phyloP scores from a whole-genome alignment of 2,329 filamentous ascomycete genomes.

The Aspergillus sp. region DNA sequence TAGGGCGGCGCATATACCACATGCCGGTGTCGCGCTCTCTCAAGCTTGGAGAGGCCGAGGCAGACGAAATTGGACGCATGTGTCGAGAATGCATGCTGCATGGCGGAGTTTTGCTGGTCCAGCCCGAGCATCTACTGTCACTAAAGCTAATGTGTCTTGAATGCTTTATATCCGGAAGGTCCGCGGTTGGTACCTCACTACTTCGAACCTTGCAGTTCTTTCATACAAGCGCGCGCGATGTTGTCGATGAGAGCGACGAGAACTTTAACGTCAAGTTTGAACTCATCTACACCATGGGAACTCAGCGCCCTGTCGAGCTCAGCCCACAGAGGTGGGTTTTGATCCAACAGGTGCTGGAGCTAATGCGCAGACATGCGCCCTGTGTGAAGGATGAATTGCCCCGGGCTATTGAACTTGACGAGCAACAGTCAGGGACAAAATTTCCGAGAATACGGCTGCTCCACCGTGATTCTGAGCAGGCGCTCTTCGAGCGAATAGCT shows the following conservation, averaged over 20 bases:
- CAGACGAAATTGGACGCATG: constrained; percentile 28
- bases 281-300: constrained; percentile 54
- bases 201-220: constrained; percentile 8
- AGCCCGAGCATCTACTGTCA: constrained; percentile 56
- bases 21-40: constrained; percentile 43
- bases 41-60: constrained; percentile 21
- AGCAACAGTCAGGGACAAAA: constrained; percentile 17
- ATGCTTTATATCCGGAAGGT: constrained; percentile 11
- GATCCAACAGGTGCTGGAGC: constrained; percentile 44
- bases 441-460: constrained; percentile 47
- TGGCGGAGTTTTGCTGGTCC: constrained; percentile 50
- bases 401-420: constrained; percentile 36
- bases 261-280: constrained; percentile 54
- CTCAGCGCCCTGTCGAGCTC: constrained; percentile 42
- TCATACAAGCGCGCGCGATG: constrained; percentile 35
- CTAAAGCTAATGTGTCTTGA: constrained; percentile 55
- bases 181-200: constrained; percentile 5
- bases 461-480: constrained; percentile 23
- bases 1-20: constrained; percentile 37
- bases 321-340: constrained; percentile 49
- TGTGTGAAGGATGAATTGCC: constrained; percentile 25
- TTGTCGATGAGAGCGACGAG: constrained; percentile 59
- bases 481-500: constrained; percentile 17
- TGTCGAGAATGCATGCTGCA: constrained; percentile 39
- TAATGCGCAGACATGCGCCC: constrained; percentile 30